These are phyloP conservation scores for Cucurbita moschata DNA, from an alignment of 306 rosid species.

Conservation along the genomic window DNA sequence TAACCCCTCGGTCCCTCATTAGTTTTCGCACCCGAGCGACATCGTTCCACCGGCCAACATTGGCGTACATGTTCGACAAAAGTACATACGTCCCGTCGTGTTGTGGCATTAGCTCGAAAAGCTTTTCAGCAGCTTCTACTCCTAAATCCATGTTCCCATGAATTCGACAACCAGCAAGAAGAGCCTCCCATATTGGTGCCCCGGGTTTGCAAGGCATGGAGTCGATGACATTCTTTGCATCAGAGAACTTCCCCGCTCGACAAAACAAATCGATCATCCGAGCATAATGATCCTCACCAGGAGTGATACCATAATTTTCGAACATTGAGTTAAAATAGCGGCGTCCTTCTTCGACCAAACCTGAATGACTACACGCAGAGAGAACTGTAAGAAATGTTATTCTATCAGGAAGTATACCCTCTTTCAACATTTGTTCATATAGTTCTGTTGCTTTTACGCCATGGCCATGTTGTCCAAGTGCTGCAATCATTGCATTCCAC, in stretches of 20 bases:
- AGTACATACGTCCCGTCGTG: constrained; percentile 10
- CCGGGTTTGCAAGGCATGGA: constrained; percentile 11
- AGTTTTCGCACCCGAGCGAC: constrained; percentile 12
- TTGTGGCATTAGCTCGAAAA: constrained; percentile 8
- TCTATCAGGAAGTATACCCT: constrained; percentile 8
- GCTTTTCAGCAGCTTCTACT: constrained; percentile 7
- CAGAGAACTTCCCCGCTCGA: constrained; percentile 13
- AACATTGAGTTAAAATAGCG: constrained; percentile 5
- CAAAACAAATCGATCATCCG: constrained; percentile 12
- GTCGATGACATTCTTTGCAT: constrained; percentile 5
- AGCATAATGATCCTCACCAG: constrained; percentile 15
- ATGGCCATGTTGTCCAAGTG: constrained; percentile 13
- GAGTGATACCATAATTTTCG: not conserved
- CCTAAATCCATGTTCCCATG: constrained; percentile 14
- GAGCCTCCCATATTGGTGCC: constrained; percentile 16
- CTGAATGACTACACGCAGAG: constrained; percentile 12
- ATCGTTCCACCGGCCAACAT: constrained; percentile 7
- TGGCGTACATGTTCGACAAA: constrained; percentile 12
- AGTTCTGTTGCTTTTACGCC: constrained; percentile 9
- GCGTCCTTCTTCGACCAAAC: constrained; percentile 8
- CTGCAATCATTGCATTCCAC: constrained; percentile 17
- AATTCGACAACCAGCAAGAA: constrained; percentile 10
- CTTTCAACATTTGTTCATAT: constrained; percentile 9
- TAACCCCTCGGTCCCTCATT: constrained; percentile 9
- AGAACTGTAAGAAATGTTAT: constrained; percentile 11